These are phyloP conservation scores for Boletus patriciae DNA, from an alignment of 768 basidiomycete genomes.

Conservation along the genomic window DNA sequence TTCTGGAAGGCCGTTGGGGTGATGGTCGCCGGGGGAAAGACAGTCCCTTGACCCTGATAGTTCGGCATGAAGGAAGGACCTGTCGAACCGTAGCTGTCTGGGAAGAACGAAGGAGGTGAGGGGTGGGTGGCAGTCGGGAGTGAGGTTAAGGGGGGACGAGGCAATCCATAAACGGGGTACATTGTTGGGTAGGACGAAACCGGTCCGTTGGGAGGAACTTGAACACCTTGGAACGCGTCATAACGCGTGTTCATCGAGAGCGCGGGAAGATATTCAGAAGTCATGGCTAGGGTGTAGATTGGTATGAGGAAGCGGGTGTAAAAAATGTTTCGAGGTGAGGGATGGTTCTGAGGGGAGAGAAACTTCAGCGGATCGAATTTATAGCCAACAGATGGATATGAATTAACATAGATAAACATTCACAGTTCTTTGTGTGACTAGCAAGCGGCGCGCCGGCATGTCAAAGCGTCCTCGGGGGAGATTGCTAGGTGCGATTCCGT, in stretches of 20 bases:
- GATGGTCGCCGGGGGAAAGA: neutral
- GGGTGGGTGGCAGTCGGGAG: neutral
- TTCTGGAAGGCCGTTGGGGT: no score
- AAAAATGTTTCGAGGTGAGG: neutral
- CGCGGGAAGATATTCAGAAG: neutral
- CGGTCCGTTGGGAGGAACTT: neutral
- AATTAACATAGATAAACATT: no score
- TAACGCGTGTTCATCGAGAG: neutral
- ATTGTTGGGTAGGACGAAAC: neutral
- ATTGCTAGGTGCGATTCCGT: neutral
- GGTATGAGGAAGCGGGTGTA: no score
- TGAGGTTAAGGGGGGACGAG: neutral
- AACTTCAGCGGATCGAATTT: no score
- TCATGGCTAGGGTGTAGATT: neutral
- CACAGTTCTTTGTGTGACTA: neutral
- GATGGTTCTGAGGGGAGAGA: no score
- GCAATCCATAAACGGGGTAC: neutral
- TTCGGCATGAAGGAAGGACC: neutral
- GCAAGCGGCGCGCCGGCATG: no score
- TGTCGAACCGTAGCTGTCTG: neutral
- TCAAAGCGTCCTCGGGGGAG: neutral
- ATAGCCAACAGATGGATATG: no score
- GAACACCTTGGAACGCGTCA: neutral
- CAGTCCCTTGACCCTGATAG: neutral
- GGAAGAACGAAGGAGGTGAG: neutral